Evolutionary conservation across 2,329 filamentous ascomycete genomes (phyloP), one percentile per base, ranked within the genome.

Genomic region (Hypomyces perniciosus): DNA sequence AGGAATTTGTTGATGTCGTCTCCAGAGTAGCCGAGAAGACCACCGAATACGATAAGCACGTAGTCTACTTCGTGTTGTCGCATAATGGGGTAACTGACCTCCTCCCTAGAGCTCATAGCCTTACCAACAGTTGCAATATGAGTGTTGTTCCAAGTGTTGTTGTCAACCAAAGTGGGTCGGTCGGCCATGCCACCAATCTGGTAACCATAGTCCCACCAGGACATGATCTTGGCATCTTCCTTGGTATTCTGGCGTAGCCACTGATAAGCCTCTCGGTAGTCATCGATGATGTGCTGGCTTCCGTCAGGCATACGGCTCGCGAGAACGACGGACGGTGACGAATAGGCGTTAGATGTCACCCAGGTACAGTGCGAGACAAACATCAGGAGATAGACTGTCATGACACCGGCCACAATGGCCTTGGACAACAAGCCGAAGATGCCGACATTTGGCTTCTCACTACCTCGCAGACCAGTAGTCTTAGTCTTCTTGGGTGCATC

Each of bases 121-220:
- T 99, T 99, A 65, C 93, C 93, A 52, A 99, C 93, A 10, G 93
- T 99, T 48, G 93, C 93, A 72, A 99, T 99, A 69, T 99, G 93
- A 6, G 93, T 99, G 76, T 99, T 99, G 78, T 99, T 99, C 93
- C 93, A 99, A 2, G 93, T 99, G 75, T 99, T 99, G 78, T 99
- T 99, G 77, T 99, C 93, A 33, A 99, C 93, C 33, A 99, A 79
- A 1, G 93, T 99, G 33, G 93, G 93, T 49, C 93, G 83, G 69
- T 99, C 93, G 45, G 93, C 93, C 93, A 99, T 99, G 59, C 93
- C 93, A 74, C 93, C 93, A 70, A 99, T 99, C 74, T 99, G 93
- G 75, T 99, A 99, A 58, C 93, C 93, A 65, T 99, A 99, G 68
- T 99, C 93, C 93, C 93, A 99, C 93, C 93, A 99, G 1, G 91